Percentiles rank a stretch among this genome's conserved stretches.
These are phyloP conservation scores for Colletotrichum filicis DNA, from an alignment of 2,329 filamentous ascomycete genomes.

Conservation along the genomic window DNA sequence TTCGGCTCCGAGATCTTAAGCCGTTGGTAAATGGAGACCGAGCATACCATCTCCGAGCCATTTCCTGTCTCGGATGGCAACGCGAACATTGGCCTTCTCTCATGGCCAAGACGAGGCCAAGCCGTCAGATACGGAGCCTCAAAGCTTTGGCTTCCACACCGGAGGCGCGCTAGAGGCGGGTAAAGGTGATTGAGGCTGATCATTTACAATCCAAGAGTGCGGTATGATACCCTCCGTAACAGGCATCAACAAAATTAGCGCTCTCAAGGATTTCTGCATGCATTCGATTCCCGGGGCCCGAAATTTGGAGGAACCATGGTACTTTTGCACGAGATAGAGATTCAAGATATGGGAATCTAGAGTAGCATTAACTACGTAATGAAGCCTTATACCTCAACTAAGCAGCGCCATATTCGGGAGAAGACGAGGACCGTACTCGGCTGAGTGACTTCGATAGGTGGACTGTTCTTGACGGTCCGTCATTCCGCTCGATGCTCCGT, in stretches of 20 bases:
- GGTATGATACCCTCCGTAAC: not conserved
- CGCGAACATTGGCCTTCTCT: fast-evolving
- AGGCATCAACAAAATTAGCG: not conserved
- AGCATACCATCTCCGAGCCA: not conserved
- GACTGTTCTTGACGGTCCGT: constrained; percentile 2
- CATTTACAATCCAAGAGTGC: constrained; percentile 4
- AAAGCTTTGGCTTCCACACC: constrained; percentile 1
- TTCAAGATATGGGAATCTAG: not conserved
- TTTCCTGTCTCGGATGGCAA: too few species aligned
- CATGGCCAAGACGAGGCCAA: not conserved
- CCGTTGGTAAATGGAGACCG: not conserved
- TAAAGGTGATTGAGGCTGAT: not conserved
- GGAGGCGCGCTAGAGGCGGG: not conserved
- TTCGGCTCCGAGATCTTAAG: not conserved
- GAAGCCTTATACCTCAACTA: not conserved
- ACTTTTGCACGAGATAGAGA: not conserved
- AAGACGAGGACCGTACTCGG: not conserved
- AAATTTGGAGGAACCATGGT: not conserved
- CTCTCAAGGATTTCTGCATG: not conserved
- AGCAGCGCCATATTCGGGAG: not conserved
- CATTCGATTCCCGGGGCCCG: not conserved
- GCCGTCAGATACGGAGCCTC: not conserved
- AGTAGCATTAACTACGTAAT: constrained; percentile 1
- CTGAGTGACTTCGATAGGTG: not conserved
- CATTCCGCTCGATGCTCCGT: constrained; percentile 10